A percentile compares a stretch with the other conserved stretches of the same genome.
Evolutionary conservation across 208 protist genomes (phyloP).

Genomic region (Trichomonas gallinae): DNA sequence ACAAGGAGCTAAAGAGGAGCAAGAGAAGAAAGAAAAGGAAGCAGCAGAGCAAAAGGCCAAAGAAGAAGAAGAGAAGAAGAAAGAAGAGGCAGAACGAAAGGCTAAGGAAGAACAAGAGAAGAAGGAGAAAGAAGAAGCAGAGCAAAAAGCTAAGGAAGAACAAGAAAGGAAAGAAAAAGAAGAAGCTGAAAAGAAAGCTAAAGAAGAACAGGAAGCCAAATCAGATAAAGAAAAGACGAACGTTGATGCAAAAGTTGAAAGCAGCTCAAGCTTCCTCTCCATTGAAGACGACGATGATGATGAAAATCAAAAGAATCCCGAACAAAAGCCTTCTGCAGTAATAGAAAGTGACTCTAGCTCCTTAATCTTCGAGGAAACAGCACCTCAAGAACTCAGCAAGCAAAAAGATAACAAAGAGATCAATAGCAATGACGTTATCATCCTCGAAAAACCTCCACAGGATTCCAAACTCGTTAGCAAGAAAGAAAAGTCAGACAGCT

Average conservation of each 20-base stretch:
- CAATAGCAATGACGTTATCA: background rate
- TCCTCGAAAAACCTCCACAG: background rate
- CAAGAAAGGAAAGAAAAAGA: background rate
- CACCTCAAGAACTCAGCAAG: background rate
- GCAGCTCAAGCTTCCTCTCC: background rate
- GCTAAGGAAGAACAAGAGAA: background rate
- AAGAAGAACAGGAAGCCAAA: background rate
- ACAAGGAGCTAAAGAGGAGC: background rate
- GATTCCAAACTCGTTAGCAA: background rate
- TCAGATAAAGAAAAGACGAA: background rate
- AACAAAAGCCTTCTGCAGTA: background rate
- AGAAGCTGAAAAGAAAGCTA: background rate
- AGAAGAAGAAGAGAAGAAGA: background rate
- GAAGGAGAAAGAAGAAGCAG: background rate
- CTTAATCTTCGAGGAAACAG: background rate
- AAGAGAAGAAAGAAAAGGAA: background rate
- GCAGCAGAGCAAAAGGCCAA: background rate
- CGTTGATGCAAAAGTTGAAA: background rate
- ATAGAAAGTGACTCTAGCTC: background rate
- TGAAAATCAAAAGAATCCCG: background rate
- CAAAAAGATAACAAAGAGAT: background rate
- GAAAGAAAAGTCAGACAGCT: background rate
- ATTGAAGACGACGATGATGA: background rate
- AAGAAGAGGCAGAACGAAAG: background rate
- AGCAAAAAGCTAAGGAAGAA: background rate